Conservation (phyloP, 2,329 filamentous ascomycete species). For the Diplodia corticola region DNA sequence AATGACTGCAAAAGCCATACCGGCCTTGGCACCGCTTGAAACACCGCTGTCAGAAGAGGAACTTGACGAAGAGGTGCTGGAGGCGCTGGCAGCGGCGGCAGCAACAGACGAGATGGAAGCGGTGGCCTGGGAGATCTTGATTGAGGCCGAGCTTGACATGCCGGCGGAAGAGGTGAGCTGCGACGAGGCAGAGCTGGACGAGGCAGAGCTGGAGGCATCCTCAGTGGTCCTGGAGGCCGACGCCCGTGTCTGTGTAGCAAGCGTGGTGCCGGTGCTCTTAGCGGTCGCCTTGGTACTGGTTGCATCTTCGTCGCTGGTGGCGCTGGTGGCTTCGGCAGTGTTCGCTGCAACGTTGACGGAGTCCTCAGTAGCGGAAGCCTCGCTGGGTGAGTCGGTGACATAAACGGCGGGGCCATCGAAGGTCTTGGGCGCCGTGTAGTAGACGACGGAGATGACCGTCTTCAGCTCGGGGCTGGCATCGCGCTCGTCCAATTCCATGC, state of each 20-base stretch:
- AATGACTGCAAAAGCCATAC: constrained; percentile 80
- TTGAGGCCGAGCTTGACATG: not conserved
- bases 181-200: constrained; percentile 14
- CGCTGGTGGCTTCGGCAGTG: constrained; percentile 8
- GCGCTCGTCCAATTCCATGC: constrained; percentile 18
- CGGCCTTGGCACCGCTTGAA: constrained; percentile 65
- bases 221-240: constrained; percentile 27
- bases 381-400: constrained; percentile 29
- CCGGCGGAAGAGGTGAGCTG: constrained; percentile 8
- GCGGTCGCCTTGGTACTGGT: constrained; percentile 3
- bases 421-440: constrained; percentile 54
- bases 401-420: constrained; percentile 48
- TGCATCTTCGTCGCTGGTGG: not conserved
- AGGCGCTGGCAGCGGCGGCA: constrained; percentile 29
- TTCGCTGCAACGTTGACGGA: not conserved
- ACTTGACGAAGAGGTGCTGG: constrained; percentile 29
- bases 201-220: constrained; percentile 7
- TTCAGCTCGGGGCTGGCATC: constrained; percentile 26
- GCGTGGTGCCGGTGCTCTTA: constrained; percentile 18
- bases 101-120: constrained; percentile 34
- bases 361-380: not conserved
- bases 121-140: constrained; percentile 23
- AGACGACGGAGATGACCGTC: constrained; percentile 48
- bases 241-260: constrained; percentile 26
- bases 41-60: constrained; percentile 39